A percentile compares a stretch with the other conserved stretches of the same genome.
These are phyloP conservation scores for Ceratobasidium sp. DNA, from an alignment of 1,284 basidiomycete species.

Conservation along the genomic window DNA sequence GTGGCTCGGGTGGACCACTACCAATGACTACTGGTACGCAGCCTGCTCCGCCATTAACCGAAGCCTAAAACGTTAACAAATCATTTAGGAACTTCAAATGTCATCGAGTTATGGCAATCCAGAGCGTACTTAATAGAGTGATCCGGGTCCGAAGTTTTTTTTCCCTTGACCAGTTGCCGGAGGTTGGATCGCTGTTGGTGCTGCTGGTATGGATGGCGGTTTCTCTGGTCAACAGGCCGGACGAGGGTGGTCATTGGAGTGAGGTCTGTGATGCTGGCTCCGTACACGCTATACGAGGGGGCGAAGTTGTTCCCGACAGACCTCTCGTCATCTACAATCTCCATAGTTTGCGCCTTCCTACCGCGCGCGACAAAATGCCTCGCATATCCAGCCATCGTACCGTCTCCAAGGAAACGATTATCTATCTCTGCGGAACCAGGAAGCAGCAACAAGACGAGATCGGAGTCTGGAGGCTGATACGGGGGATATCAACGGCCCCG, in stretches of 20 bases:
- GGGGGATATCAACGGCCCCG: background rate
- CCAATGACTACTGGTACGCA: constrained; percentile 13
- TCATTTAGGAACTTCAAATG: background rate
- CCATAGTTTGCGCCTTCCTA: background rate
- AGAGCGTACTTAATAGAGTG: background rate
- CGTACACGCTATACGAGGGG: background rate
- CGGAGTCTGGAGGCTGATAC: background rate
- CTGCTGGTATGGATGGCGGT: background rate
- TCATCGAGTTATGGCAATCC: background rate
- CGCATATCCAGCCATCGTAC: constrained; percentile 6
- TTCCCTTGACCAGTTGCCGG: background rate
- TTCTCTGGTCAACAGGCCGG: constrained; percentile 11
- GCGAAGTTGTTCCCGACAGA: background rate
- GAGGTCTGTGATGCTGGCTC: constrained; percentile 2
- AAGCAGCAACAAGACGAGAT: background rate
- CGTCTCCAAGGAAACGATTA: background rate
- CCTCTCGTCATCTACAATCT: background rate
- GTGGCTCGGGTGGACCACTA: background rate
- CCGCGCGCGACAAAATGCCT: background rate
- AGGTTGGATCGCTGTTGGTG: background rate
- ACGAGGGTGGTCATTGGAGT: constrained; percentile 5
- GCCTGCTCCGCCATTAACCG: background rate
- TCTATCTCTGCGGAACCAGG: background rate
- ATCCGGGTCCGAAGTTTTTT: background rate
- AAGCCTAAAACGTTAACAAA: background rate